Percentiles rank a stretch among this genome's conserved stretches.
phyloP scores from a whole-genome alignment of 2,329 filamentous ascomycete species.

The Byssothecium circinans region DNA sequence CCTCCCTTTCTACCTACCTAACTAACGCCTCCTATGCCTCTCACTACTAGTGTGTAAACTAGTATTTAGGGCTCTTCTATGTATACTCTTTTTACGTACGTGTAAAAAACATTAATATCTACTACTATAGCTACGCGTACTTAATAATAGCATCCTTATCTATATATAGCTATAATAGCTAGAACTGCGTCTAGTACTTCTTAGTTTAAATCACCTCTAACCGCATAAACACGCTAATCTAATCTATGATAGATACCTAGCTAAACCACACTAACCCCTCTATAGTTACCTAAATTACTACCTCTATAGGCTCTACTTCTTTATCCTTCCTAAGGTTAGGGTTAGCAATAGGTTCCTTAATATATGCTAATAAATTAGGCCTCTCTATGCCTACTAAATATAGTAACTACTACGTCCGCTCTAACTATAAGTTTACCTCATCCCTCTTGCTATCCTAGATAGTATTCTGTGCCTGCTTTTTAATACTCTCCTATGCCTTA shows the following conservation, averaged over 20 bases:
- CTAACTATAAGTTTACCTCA: slow-evolving; percentile 16
- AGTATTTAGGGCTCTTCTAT: no score
- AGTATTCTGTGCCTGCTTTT: slow-evolving; percentile 10
- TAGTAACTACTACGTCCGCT: slow-evolving; percentile 11
- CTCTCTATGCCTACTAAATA: slow-evolving; percentile 20
- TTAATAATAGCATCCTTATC: slow-evolving; percentile 13
- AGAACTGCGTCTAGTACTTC: slow-evolving; percentile 19
- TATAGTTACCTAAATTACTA: slow-evolving; percentile 18
- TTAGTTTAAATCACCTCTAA: slow-evolving; percentile 20
- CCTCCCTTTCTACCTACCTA: no score
- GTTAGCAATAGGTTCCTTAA: slow-evolving; percentile 13
- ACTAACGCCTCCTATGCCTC: no score
- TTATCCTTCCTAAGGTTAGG: slow-evolving; percentile 5
- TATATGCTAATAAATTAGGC: slow-evolving; percentile 13
- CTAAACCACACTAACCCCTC: slow-evolving; percentile 13
- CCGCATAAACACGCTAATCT: slow-evolving; percentile 14
- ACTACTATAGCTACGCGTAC: slow-evolving; percentile 12
- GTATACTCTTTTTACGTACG: no score
- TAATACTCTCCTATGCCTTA: slow-evolving; percentile 8
- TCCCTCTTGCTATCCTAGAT: slow-evolving; percentile 13
- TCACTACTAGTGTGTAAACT: no score
- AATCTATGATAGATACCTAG: slow-evolving; percentile 12
- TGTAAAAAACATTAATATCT: slow-evolving; percentile 26
- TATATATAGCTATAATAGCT: slow-evolving; percentile 18
- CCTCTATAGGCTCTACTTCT: slow-evolving; percentile 11